Conservation (phyloP, 306 rosid genomes). For the Cicer judaicum region DNA sequence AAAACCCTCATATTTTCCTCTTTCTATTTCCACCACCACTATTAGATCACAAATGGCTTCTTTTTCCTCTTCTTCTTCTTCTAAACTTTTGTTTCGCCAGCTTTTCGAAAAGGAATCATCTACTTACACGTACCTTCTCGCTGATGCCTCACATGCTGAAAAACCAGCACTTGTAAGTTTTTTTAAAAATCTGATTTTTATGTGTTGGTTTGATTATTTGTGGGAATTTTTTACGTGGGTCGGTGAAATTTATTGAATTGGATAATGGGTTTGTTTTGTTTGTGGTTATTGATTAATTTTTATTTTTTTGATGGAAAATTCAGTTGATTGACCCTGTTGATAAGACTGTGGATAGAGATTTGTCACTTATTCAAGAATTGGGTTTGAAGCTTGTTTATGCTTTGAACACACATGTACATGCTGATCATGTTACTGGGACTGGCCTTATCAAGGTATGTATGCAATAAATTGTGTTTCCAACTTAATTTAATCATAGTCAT, state of each 20-base stretch:
- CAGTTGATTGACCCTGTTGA: slow-evolving; percentile 99
- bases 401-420: slow-evolving; percentile 95
- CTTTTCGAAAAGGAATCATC: slow-evolving; percentile 96
- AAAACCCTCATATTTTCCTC: slow-evolving; percentile 36
- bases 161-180: slow-evolving; percentile 75
- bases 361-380: slow-evolving; percentile 67
- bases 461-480: background rate
- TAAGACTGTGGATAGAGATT: slow-evolving; percentile 86
- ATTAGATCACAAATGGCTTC: slow-evolving; percentile 56
- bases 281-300: background rate
- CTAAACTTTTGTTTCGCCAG: slow-evolving; percentile 84
- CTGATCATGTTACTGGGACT: slow-evolving; percentile 97
- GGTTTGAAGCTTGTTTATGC: slow-evolving; percentile 83
- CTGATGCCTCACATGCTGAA: slow-evolving; percentile 72
- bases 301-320: slow-evolving; percentile 23
- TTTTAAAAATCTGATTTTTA: slow-evolving; percentile 20
- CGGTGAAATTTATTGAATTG: slow-evolving; percentile 19
- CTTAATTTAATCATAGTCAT: background rate
- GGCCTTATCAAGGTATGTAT: slow-evolving; percentile 71
- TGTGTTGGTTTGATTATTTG: slow-evolving; percentile 5
- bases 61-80: slow-evolving; percentile 46
- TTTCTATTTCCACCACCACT: slow-evolving; percentile 25
- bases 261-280: slow-evolving; percentile 22
- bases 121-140: slow-evolving; percentile 88
- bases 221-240: slow-evolving; percentile 29